Evolutionary conservation across 2,329 filamentous ascomycete genomes (phyloP).

Genomic region (Neonectria sp.): DNA sequence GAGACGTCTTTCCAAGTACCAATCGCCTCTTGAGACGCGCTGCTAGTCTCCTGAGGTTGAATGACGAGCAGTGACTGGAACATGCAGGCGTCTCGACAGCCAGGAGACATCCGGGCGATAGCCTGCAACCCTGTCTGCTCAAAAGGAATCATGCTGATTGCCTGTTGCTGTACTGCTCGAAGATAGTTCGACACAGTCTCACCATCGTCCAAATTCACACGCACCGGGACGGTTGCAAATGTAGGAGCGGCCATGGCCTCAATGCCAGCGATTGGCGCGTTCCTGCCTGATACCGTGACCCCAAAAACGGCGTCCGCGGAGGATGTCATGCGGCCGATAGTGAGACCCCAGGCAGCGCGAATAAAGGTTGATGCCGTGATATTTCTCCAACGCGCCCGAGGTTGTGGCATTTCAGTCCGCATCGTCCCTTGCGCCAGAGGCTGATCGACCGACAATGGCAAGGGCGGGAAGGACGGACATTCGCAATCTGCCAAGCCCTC

Average conservation of each 20-base stretch:
- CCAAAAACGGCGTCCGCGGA: constrained; percentile 31
- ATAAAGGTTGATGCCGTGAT: too few species aligned
- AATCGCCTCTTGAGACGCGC: background rate
- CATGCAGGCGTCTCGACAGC: constrained; percentile 13
- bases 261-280: constrained; percentile 23
- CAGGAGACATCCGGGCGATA: constrained; percentile 29
- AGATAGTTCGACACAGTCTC: constrained; percentile 58
- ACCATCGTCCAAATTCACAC: constrained; percentile 46
- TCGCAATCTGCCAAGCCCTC: background rate
- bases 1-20: background rate
- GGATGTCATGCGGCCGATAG: too few species aligned
- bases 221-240: constrained; percentile 41
- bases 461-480: constrained; percentile 12
- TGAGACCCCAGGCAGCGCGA: too few species aligned
- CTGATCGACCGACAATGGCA: constrained; percentile 6
- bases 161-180: constrained; percentile 45
- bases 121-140: constrained; percentile 37
- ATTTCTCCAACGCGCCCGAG: too few species aligned
- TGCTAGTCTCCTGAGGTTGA: constrained; percentile 11
- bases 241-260: constrained; percentile 27
- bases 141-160: constrained; percentile 35
- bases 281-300: constrained; percentile 22
- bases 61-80: constrained; percentile 31
- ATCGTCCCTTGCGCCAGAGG: constrained; percentile 11
- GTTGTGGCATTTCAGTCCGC: background rate